Conservation (phyloP, 306 rosid genomes). For the Lotus japonicus region DNA sequence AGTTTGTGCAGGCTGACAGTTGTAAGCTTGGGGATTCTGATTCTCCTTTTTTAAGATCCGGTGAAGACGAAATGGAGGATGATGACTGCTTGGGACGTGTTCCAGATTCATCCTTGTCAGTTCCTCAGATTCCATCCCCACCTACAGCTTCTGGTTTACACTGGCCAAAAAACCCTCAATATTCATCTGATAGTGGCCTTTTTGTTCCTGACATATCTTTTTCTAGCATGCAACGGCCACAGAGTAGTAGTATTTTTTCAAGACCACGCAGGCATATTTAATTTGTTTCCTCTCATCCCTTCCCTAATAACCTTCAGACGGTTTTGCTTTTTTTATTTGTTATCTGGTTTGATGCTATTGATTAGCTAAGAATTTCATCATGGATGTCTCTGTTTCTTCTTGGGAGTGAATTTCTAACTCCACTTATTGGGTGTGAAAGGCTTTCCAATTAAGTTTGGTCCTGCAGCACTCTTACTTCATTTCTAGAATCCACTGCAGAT, state of each 20-base stretch:
- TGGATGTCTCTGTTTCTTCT: conserved; percentile 15
- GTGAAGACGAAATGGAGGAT: conserved; percentile 49
- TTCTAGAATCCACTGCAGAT: conserved; percentile 19
- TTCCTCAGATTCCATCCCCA: conserved; percentile 84
- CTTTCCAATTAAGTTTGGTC: conserved; percentile 5
- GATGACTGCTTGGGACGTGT: conserved; percentile 48
- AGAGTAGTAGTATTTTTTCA: conserved; percentile 18
- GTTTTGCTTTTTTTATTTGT: neutral
- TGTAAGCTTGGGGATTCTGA: conserved; percentile 69
- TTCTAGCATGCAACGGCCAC: conserved; percentile 32
- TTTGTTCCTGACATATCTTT: conserved; percentile 64
- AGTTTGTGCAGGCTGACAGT: conserved; percentile 53
- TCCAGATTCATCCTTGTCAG: conserved; percentile 68
- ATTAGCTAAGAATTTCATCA: conserved; percentile 6
- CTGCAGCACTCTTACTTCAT: neutral
- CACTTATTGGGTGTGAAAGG: neutral
- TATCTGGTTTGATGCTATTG: too few relatives aligned
- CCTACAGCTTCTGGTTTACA: conserved; percentile 81
- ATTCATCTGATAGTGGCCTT: conserved; percentile 27
- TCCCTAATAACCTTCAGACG: conserved; percentile 1
- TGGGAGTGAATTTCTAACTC: conserved; percentile 18
- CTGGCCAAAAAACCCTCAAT: conserved; percentile 62
- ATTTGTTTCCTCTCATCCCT: conserved; percentile 8
- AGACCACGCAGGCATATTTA: conserved; percentile 38
- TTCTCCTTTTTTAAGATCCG: conserved; percentile 48